Evolutionary conservation across 1,139 yeast genomes (phyloP).

Genomic region (Geotrichum reessii): DNA sequence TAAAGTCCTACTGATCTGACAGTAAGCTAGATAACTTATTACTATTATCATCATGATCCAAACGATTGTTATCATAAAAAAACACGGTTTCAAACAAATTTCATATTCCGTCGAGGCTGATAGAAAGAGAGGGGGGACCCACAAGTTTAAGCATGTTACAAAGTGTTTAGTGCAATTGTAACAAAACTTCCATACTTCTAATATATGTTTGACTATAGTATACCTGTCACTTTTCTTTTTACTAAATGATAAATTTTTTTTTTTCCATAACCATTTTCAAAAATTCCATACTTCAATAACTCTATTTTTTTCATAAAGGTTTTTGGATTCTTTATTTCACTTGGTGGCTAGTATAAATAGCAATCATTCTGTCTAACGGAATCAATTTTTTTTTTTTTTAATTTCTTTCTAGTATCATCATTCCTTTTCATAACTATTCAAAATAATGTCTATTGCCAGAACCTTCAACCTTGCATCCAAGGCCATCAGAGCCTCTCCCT

Average conservation of each 20-base stretch:
- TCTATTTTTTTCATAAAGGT: background rate
- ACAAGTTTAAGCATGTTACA: background rate
- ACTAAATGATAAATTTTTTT: no score
- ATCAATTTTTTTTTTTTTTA: background rate
- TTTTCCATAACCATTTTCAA: no score
- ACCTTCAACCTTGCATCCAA: conserved; percentile 15
- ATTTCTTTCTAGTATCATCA: background rate
- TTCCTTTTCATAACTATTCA: background rate
- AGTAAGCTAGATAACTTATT: no score
- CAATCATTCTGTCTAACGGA: background rate
- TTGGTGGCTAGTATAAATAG: background rate
- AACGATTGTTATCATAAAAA: no score
- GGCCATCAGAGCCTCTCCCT: conserved; percentile 11
- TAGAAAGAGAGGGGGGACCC: background rate
- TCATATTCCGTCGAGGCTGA: no score
- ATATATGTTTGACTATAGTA: no score
- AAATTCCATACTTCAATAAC: background rate
- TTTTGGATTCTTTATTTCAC: background rate
- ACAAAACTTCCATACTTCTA: no score
- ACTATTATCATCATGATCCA: no score
- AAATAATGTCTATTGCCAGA: conserved; percentile 12
- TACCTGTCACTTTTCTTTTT: no score
- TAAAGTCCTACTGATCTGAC: no score
- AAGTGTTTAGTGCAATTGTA: no score
- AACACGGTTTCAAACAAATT: no score